Percentiles rank a stretch among this genome's conserved stretches.
Conservation (phyloP, 2,329 filamentous ascomycete species). For the Penicillium crustosum region DNA sequence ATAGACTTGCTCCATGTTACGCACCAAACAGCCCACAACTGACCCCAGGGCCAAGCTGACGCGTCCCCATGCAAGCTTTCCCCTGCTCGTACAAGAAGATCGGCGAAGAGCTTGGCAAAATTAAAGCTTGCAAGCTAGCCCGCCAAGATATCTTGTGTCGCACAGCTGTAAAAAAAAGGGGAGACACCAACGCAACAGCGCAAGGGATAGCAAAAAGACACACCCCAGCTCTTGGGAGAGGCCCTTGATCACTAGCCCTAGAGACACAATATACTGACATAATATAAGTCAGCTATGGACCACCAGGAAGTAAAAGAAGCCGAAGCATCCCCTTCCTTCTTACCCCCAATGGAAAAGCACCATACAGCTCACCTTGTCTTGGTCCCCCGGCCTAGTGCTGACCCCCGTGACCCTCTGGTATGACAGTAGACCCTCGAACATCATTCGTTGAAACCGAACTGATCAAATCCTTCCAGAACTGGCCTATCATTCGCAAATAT, state of each 20-base stretch:
- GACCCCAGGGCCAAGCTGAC: not conserved
- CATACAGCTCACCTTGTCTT: constrained; percentile 30
- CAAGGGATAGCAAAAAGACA: not conserved
- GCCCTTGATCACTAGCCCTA: not conserved
- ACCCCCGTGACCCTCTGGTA: constrained; percentile 39
- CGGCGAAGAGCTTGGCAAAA: constrained; percentile 3
- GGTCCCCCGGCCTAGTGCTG: constrained; percentile 39
- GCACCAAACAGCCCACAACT: not conserved
- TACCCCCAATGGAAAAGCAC: not conserved
- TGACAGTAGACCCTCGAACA: not conserved
- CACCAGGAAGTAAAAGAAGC: constrained; percentile 10
- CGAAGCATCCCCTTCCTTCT: constrained; percentile 2
- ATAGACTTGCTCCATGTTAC: not conserved
- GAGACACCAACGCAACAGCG: not conserved
- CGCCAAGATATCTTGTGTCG: constrained; percentile 1
- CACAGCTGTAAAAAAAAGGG: not conserved
- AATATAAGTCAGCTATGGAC: not conserved
- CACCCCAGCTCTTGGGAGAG: not conserved
- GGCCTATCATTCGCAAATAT: constrained; percentile 34
- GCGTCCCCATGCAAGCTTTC: constrained; percentile 1
- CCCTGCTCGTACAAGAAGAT: not conserved
- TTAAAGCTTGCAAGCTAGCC: not conserved
- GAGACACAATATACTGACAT: not conserved
- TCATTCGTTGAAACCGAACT: not conserved
- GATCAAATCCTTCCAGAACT: constrained; percentile 31